Conservation (phyloP, 345 rosid species). For the Aquilaria sinensis region DNA sequence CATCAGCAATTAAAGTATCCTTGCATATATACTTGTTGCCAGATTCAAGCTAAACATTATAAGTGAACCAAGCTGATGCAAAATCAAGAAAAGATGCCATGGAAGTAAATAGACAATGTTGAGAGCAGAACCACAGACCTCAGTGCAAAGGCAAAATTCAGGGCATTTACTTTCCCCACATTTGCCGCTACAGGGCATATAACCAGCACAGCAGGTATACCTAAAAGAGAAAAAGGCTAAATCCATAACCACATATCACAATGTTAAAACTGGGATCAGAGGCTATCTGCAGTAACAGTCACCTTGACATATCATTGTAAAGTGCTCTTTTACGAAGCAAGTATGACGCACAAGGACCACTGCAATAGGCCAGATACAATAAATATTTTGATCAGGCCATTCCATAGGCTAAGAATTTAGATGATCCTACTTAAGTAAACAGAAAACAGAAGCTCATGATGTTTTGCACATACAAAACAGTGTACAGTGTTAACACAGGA, state of each 20-base stretch:
- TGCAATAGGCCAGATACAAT: slow-evolving; percentile 14
- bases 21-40: too few relatives aligned
- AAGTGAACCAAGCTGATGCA: too few relatives aligned
- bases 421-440: too few relatives aligned
- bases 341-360: slow-evolving; percentile 94
- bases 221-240: slow-evolving; percentile 25
- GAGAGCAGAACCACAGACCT: slow-evolving; percentile 34
- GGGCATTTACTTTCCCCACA: slow-evolving; percentile 82
- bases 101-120: not conserved
- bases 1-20: too few relatives aligned
- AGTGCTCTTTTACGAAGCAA: slow-evolving; percentile 92
- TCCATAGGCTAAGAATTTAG: too few relatives aligned
- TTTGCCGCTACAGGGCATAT: slow-evolving; percentile 92
- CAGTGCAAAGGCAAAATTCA: slow-evolving; percentile 73
- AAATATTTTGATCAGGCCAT: too few relatives aligned
- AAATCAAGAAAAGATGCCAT: too few relatives aligned
- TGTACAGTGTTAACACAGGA: too few relatives aligned
- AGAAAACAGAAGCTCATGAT: too few relatives aligned
- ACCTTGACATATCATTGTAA: slow-evolving; percentile 98
- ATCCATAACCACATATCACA: not conserved
- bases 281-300: slow-evolving; percentile 6
- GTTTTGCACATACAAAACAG: too few relatives aligned
- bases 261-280: not conserved
- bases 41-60: too few relatives aligned
- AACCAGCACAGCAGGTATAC: slow-evolving; percentile 98